phyloP scores from a whole-genome alignment of 164 flowering plant species.

The Kalanchoe fedtschenkoi region DNA sequence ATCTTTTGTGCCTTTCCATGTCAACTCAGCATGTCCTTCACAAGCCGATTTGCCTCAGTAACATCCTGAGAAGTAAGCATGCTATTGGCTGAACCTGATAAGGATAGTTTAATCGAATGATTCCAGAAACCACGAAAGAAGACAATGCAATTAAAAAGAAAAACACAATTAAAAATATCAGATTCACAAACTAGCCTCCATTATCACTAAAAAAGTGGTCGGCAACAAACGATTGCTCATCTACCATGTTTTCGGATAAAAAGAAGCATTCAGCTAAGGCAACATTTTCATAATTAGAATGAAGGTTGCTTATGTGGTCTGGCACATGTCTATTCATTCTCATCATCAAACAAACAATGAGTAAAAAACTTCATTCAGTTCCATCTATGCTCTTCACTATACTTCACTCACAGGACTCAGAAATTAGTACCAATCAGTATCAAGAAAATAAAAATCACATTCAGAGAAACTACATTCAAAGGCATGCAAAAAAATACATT shows the following conservation, averaged over 20 bases:
- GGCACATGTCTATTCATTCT: too few relatives aligned
- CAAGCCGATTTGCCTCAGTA: constrained; percentile 44
- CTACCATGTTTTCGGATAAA: not conserved
- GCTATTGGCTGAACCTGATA: constrained; percentile 72
- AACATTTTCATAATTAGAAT: too few relatives aligned
- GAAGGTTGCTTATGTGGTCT: too few relatives aligned
- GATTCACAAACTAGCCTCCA: not conserved
- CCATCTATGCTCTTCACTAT: not conserved
- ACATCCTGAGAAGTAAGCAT: constrained; percentile 58
- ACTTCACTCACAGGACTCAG: not conserved
- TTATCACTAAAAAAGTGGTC: not conserved
- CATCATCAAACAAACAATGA: too few relatives aligned
- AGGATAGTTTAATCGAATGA: not conserved
- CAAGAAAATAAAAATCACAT: not conserved
- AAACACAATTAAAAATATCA: too few relatives aligned
- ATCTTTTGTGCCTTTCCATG: constrained; percentile 14
- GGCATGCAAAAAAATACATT: too few relatives aligned
- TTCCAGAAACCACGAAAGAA: not conserved
- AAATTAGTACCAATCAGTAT: not conserved
- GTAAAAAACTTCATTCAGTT: too few relatives aligned
- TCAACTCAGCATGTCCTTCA: constrained; percentile 38
- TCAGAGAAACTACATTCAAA: not conserved
- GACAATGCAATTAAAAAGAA: too few relatives aligned
- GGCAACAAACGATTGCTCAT: not conserved
- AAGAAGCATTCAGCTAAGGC: too few relatives aligned